Conservation (phyloP, 148 eudicot genomes). For the Oxyria digyna region DNA sequence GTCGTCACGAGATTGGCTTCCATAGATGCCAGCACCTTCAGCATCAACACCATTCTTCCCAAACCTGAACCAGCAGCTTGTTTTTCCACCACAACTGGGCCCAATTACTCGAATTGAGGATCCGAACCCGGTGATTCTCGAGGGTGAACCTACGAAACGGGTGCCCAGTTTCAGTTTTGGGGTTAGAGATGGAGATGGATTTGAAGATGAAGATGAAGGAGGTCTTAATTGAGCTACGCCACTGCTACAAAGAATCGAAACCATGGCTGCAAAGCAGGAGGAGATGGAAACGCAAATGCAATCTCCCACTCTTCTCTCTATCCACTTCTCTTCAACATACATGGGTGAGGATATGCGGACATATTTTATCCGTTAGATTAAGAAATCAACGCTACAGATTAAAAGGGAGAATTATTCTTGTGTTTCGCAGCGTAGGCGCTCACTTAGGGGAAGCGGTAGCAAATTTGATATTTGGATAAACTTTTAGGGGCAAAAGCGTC, state of each 20-base stretch:
- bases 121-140: conserved; percentile 16
- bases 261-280: neutral
- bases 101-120: conserved; percentile 16
- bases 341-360: too few species aligned
- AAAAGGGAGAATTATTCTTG: too few species aligned
- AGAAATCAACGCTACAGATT: too few species aligned
- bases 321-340: neutral
- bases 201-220: neutral
- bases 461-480: too few species aligned
- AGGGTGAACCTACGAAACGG: conserved; percentile 28
- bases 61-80: conserved; percentile 78
- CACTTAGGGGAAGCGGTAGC: too few species aligned
- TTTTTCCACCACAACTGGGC: conserved; percentile 29
- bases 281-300: too few species aligned
- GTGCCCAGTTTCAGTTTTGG: conserved; percentile 8
- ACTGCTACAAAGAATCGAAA: conserved; percentile 7
- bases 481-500: too few species aligned
- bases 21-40: conserved; percentile 81
- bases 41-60: conserved; percentile 84
- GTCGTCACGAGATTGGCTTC: conserved; percentile 81
- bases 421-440: too few species aligned
- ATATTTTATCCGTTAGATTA: too few species aligned
- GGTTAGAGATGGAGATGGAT: neutral
- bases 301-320: neutral
- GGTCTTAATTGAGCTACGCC: neutral